These are phyloP conservation scores for Waitea zeae DNA, from an alignment of 1,284 basidiomycete species.

Conservation along the genomic window DNA sequence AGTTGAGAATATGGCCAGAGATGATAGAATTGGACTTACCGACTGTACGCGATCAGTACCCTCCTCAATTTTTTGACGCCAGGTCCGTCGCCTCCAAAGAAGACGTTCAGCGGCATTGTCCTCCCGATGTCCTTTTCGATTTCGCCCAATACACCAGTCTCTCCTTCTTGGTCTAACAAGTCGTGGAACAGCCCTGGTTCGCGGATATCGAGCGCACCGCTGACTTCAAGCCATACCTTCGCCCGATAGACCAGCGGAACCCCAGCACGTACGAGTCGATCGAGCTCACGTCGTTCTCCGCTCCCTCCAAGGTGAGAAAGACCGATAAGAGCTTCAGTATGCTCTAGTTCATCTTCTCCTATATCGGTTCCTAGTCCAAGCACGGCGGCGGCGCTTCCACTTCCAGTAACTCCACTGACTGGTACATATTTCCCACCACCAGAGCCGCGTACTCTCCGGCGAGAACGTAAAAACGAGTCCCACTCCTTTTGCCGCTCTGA, in stretches of 20 bases:
- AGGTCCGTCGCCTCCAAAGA: constrained; percentile 89
- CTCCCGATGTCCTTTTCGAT: constrained; percentile 92
- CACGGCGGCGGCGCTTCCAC: constrained; percentile 35
- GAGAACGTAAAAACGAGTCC: constrained; percentile 73
- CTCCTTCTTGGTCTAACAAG: constrained; percentile 42
- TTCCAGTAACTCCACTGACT: constrained; percentile 14
- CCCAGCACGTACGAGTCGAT: constrained; percentile 63
- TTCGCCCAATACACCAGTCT: constrained; percentile 47
- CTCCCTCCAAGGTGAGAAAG: constrained; percentile 75
- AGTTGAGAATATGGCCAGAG: too few species aligned
- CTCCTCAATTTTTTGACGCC: constrained; percentile 86
- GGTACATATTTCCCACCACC: constrained; percentile 14
- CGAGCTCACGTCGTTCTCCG: constrained; percentile 65
- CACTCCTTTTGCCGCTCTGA: constrained; percentile 61
- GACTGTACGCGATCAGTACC: constrained; percentile 82
- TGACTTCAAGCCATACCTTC: constrained; percentile 87
- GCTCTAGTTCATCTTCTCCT: constrained; percentile 52
- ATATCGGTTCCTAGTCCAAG: constrained; percentile 41
- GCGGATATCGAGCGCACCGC: constrained; percentile 77
- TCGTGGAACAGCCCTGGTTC: constrained; percentile 89
- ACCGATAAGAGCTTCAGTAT: constrained; percentile 68
- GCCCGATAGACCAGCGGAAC: constrained; percentile 80
- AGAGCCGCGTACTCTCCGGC: constrained; percentile 27
- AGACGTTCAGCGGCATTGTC: constrained; percentile 93
- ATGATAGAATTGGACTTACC: constrained; percentile 28